Conservation (phyloP, 129 eudicot species). For the Heracleum sosnowskyi region DNA sequence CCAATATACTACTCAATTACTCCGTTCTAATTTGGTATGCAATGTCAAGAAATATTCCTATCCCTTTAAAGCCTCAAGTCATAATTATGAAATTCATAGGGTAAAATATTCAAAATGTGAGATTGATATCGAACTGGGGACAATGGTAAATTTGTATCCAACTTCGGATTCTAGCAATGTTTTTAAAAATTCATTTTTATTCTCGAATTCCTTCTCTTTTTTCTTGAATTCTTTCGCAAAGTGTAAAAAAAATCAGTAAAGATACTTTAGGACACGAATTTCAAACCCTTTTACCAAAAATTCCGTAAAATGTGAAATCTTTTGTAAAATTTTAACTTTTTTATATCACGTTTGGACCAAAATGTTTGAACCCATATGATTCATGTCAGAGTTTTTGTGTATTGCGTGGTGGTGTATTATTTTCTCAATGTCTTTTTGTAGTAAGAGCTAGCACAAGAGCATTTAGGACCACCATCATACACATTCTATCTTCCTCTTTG, state of each 20-base stretch:
- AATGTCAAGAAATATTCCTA: not conserved
- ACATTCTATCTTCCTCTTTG: not conserved
- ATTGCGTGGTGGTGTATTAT: not conserved
- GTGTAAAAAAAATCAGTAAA: conserved; percentile 2
- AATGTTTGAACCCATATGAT: conserved; percentile 24
- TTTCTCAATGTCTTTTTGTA: not conserved
- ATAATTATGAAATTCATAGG: not conserved
- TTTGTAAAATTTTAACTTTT: conserved; percentile 14
- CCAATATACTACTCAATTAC: too few relatives aligned
- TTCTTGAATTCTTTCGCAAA: not conserved
- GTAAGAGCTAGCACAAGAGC: conserved; percentile 12
- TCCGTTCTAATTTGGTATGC: not conserved
- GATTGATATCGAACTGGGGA: not conserved
- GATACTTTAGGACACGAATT: conserved; percentile 35
- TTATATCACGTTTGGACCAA: conserved; percentile 27
- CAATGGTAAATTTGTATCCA: conserved; percentile 3
- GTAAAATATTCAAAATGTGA: not conserved
- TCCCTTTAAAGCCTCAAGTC: not conserved
- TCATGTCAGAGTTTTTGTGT: conserved; percentile 22
- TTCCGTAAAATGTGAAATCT: conserved; percentile 9
- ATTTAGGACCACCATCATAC: not conserved
- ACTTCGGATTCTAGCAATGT: conserved; percentile 22
- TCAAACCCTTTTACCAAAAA: conserved; percentile 28
- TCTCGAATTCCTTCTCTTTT: conserved; percentile 9
- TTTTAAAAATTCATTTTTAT: not conserved